These are phyloP conservation scores for Cytospora leucostoma DNA, from an alignment of 2,329 filamentous ascomycete genomes.

Conservation along the genomic window DNA sequence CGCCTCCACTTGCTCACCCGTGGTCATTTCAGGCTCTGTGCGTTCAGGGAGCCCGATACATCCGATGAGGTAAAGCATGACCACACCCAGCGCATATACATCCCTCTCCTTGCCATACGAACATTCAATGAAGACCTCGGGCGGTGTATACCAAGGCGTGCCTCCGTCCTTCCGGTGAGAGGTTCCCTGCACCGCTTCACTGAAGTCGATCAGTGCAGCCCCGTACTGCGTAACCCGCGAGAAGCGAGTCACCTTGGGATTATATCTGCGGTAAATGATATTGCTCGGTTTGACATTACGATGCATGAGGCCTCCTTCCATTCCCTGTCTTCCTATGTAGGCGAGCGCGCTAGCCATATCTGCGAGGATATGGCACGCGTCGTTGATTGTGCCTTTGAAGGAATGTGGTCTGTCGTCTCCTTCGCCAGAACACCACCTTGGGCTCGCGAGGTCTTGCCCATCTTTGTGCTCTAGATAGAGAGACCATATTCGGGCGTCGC, in stretches of 20 bases:
- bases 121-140: too few species aligned
- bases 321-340: neutral
- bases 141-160: neutral
- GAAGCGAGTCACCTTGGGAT: too few species aligned
- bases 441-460: too few species aligned
- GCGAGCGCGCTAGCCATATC: conserved; percentile 1
- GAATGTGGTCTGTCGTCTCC: neutral
- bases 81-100: neutral
- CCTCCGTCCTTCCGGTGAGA: neutral
- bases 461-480: too few species aligned
- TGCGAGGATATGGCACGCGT: neutral
- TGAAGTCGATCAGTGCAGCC: conserved; percentile 2
- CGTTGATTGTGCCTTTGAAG: neutral
- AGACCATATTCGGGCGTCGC: too few species aligned
- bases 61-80: neutral
- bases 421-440: too few species aligned
- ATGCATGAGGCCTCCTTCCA: neutral
- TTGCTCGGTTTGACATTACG: conserved; percentile 2
- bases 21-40: too few species aligned
- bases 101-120: neutral
- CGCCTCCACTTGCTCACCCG: too few species aligned
- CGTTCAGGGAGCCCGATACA: neutral
- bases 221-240: too few species aligned
- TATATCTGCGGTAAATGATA: neutral
- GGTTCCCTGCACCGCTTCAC: neutral